Base-by-base conservation (phyloP, 257 asterid species). In the Lycium barbarum region DNA sequence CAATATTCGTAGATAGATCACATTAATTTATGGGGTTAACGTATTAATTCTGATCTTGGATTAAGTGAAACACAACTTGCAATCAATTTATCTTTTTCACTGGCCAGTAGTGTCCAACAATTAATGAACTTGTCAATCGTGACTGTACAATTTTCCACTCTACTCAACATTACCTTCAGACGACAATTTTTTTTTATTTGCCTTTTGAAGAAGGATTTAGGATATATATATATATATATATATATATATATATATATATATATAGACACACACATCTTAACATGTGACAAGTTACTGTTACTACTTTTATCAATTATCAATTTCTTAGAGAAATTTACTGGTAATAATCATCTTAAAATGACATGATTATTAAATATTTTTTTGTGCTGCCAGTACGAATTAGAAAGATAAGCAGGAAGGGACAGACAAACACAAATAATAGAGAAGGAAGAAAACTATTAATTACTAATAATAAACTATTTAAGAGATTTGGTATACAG, bases 391-490 rank as follows among this genome's bases (percentile, higher is more conserved):
- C 33, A 26, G 33, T 26, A 26, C 33, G 33, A 26, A 26, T 26
- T 26, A 26, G 33, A 26, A 26, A 26, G 33, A 26, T 65, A 9
- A 49, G 3, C 12, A 49, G 9, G 2, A 8, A 49, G 1, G 45
- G 33, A 5, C 7, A 49, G 9, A 49, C 20, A 35, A 67, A 0
- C 20, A 67, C 49, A 35, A 35, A 67, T 67, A 67, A 67, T 67
- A 35, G 22, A 14, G 22, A 67, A 67, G n/a, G 6, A 67, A 66
- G 35, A 36, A 14, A 36, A 22, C 49, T 36, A 67, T 36, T 67
- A 67, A 35, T 67, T 67, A 36, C 22, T 67, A 35, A 67, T 67
- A 74, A 74, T 74, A 74, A 74, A 74, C 7, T 49, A 74, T 22
- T 67, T 35, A 49, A 73, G 12, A 74, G 81, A 74, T 74, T 74